Evolutionary conservation across 192 early-diverging fungal species (phyloP).

Genomic region (Backusella psychrophila): DNA sequence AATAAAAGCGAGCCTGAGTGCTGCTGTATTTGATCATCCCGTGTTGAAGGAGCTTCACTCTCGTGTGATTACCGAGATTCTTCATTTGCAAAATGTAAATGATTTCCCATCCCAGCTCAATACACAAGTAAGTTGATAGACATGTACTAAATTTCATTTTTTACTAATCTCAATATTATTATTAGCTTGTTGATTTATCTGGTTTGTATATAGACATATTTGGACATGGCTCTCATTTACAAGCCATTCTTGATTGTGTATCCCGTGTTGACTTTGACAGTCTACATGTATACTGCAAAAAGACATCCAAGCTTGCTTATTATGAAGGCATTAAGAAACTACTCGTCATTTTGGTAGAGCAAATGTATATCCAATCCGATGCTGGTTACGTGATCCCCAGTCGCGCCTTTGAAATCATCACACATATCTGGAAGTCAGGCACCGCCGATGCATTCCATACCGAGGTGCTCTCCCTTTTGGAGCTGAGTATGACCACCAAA

Average conservation of each 20-base stretch:
- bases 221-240: constrained; percentile 9
- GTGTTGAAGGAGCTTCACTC: constrained; percentile 10
- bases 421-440: constrained; percentile 8
- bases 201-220: constrained; percentile 16
- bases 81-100: neutral
- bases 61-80: neutral
- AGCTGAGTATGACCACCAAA: constrained; percentile 2
- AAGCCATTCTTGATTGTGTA: neutral
- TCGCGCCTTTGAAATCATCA: constrained; percentile 20
- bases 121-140: neutral
- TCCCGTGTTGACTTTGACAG: constrained; percentile 14
- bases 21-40: constrained; percentile 16
- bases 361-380: neutral
- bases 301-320: neutral
- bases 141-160: neutral
- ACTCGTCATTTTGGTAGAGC: neutral
- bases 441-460: neutral
- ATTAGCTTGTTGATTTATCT: constrained; percentile 5
- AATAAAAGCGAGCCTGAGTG: neutral
- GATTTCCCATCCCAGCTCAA: constrained; percentile 4
- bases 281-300: neutral
- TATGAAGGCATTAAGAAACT: neutral
- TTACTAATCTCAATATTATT: neutral
- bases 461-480: constrained; percentile 20
- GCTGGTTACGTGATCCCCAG: constrained; percentile 5